phyloP scores from a whole-genome alignment of 139 green algal species.

The Chlamydomonas schloesseri region DNA sequence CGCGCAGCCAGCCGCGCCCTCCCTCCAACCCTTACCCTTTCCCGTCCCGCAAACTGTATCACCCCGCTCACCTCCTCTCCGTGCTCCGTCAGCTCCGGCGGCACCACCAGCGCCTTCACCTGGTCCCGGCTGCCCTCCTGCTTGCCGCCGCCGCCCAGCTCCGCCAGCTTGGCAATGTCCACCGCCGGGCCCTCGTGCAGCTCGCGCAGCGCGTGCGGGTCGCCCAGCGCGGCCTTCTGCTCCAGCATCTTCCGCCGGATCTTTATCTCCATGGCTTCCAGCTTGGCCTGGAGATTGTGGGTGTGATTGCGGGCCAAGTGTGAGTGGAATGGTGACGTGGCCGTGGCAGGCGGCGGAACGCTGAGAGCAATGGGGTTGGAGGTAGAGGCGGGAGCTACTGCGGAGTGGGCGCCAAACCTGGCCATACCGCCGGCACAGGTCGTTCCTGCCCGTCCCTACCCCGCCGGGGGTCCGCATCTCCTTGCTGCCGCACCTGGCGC shows the following conservation, averaged over 20 bases:
- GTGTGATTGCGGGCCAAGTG: no score
- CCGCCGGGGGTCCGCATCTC: no score
- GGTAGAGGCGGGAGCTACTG: no score
- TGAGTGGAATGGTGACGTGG: no score
- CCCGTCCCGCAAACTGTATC: no score
- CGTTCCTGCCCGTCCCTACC: no score
- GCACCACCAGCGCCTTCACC: slow-evolving; percentile 31
- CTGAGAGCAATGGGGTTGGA: no score
- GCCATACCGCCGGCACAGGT: no score
- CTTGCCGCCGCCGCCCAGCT: background rate
- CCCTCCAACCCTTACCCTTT: no score
- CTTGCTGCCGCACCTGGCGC: background rate
- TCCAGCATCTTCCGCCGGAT: slow-evolving; percentile 34
- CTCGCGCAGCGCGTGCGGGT: slow-evolving; percentile 20
- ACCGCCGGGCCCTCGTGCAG: background rate
- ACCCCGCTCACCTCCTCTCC: slow-evolving; percentile 18
- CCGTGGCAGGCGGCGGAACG: no score
- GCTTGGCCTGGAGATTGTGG: slow-evolving; percentile 27
- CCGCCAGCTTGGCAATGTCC: background rate
- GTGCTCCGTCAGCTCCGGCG: background rate
- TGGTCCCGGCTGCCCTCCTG: background rate
- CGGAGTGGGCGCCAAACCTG: no score
- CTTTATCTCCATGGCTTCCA: slow-evolving; percentile 39
- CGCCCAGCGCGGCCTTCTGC: background rate
- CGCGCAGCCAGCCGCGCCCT: no score